A percentile compares a stretch with the other conserved stretches of the same genome.
Conservation (phyloP, 2,329 filamentous ascomycete genomes). For the Microdochium paspali region DNA sequence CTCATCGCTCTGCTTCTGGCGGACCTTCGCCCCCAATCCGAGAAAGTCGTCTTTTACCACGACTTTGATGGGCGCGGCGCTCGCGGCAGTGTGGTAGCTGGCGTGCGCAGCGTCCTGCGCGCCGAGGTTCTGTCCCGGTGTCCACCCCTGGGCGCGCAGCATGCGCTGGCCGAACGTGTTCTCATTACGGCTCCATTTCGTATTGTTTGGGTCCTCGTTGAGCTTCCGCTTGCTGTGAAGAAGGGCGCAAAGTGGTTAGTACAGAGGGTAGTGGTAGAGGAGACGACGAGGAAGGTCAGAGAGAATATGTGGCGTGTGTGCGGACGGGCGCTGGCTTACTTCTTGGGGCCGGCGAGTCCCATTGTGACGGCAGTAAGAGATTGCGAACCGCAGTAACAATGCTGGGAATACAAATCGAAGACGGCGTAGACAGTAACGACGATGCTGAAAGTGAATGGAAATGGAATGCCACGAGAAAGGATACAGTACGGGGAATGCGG, state of each 20-base stretch:
- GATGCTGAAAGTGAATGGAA: not conserved
- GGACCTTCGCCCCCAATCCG: constrained; percentile 68
- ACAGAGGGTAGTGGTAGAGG: constrained; percentile 6
- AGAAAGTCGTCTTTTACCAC: constrained; percentile 83
- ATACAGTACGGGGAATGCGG: not conserved
- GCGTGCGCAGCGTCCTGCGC: constrained; percentile 67
- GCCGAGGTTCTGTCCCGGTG: constrained; percentile 74
- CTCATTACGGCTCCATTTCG: constrained; percentile 77
- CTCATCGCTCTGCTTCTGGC: constrained; percentile 59
- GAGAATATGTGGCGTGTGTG: constrained; percentile 3
- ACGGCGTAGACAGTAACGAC: not conserved
- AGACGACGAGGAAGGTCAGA: not conserved
- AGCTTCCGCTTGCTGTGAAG: constrained; percentile 48
- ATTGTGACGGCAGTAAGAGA: constrained; percentile 27
- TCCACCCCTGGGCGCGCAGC: constrained; percentile 82
- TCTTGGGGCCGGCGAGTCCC: constrained; percentile 61
- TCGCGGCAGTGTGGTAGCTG: constrained; percentile 68
- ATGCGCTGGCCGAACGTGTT: constrained; percentile 83
- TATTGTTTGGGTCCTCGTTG: constrained; percentile 90
- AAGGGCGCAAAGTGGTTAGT: constrained; percentile 26
- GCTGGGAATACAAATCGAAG: not conserved
- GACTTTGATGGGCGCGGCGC: constrained; percentile 77
- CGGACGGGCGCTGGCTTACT: constrained; percentile 32
- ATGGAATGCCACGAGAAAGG: not conserved
- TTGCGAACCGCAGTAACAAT: not conserved